Evolutionary conservation across 176 grass and related monocot genomes (phyloP), one percentile per base, ranked within the genome.

Genomic region (Areca catechu): DNA sequence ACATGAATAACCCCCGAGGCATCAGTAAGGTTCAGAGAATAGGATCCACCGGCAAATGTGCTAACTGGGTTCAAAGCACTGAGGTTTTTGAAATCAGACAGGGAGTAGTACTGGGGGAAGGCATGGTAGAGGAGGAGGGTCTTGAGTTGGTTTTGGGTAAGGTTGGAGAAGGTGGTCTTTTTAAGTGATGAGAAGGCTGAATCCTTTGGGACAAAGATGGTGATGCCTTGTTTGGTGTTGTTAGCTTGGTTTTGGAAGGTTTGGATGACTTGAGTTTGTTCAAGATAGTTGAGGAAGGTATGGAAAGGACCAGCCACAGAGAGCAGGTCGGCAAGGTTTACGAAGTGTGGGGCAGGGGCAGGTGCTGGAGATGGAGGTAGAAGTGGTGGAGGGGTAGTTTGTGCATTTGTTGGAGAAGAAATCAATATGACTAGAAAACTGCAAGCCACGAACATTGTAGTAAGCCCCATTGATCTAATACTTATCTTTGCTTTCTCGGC

Each of bases 81-180:
- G 7, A 88, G 79, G 63, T 15, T 49, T 1, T 43, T 20, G 85
- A 88, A 88, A 1, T 80, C 47, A 17, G 85, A 72, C 5, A 88
- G 76, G 22, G 50, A 73, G 66, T 57, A 51, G 79, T 60, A 88
- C 15, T 50, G 12, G 54, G 84, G 71, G 52, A 20, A 21, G 29
- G 52, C 75, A 50, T 88, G 79, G 79, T 71, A 71, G 48, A 82
- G 75, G 62, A 82, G 65, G 0, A 88, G 84, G 67, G 58, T 27
- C 15, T 65, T 68, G 22, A 88, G 75, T 29, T 72, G 54, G 75
- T 88, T 67, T 4, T 22, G 7, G 23, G 79, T 73, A 51, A 88
- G 75, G 62, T 68, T 83, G 62, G 62, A 43, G 15, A 79, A 71
- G 57, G 52, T 67, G 16, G 67, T 59, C 0, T 1, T 7, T 23